Base-by-base conservation (phyloP, 495 filamentous ascomycete genomes). In the Trichocladium uniseriatum region DNA sequence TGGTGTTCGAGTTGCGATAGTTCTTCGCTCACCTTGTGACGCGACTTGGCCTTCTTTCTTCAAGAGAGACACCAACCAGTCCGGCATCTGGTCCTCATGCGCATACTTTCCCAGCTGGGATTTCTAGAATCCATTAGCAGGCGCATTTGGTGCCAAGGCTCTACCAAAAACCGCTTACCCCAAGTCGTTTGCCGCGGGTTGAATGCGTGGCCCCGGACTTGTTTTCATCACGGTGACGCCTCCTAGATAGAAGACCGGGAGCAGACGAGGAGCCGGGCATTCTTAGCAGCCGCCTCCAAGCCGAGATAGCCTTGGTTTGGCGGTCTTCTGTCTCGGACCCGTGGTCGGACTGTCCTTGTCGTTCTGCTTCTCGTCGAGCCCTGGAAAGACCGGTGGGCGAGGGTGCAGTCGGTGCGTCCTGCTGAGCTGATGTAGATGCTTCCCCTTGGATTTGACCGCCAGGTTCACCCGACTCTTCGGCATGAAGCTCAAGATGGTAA, bases 81-180 rank as follows among this genome's bases (percentile, higher is more conserved):
- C 69, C 1, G 92, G 92, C 92, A 98, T 98, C 52, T 79, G 76
- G 32, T 84, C 81, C 63, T 98, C 92, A 59, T 87, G 78, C 6
- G 89, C 87, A 69, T 92, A 80, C 11, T 83, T 86, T 0, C 92
- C 92, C 31, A 98, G 74, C 57, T 96, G 87, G 55, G 68, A 66
- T 69, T 74, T 61, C 62, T 64, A 16, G 22, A 19, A 19, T 3
- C 13, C 8, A 7, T 14, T 34, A 29, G n/a, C 9, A 20, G 32
- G 13, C 50, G 16, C 43, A 24, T 14, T 11, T n/a, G n/a, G n/a
- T n/a, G n/a, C n/a, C n/a, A n/a, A n/a, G 10, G 16, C 7, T 9
- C 11, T 5, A 35, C 15, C 13, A 11, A 11, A 20, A 35, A 43
- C 15, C 38, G 54, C 58, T 38, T 56, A 60, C 64, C 18, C 55